Conservation (phyloP, 371 early-diverging fungal species). For the Gilbertella persicaria region DNA sequence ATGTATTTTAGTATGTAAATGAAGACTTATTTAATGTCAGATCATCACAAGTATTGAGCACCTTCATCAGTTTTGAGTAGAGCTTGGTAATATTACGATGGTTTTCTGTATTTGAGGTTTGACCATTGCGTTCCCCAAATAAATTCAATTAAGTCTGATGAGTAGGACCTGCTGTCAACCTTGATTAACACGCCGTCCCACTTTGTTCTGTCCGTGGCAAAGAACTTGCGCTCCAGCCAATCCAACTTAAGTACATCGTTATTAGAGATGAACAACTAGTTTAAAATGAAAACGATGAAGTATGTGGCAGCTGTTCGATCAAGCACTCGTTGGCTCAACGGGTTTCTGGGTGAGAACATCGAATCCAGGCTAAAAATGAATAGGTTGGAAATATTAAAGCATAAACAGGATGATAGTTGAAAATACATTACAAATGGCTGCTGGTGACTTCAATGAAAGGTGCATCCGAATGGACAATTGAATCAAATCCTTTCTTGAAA, state of each 20-base stretch:
- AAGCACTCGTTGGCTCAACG: conserved; percentile 1
- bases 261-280: conserved; percentile 8
- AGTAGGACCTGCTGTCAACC: conserved; percentile 1
- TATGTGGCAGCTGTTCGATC: conserved; percentile 10
- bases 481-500: no score
- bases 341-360: conserved; percentile 9
- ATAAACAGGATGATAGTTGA: no score
- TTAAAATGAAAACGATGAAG: conserved; percentile 9
- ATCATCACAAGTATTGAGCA: no score
- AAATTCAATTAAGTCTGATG: conserved; percentile 6
- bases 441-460: no score
- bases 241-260: conserved; percentile 13
- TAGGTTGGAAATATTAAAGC: conserved; percentile 7
- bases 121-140: conserved; percentile 8
- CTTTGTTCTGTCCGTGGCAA: conserved; percentile 6
- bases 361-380: conserved; percentile 5
- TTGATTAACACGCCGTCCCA: conserved; percentile 11
- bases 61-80: no score
- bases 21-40: no score
- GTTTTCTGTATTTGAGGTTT: no score
- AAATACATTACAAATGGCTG: no score
- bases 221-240: conserved; percentile 16
- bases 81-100: no score
- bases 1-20: no score
- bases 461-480: no score